Base-by-base conservation (phyloP, 2,329 filamentous ascomycete genomes). In the Neodidymelliopsis sp. region DNA sequence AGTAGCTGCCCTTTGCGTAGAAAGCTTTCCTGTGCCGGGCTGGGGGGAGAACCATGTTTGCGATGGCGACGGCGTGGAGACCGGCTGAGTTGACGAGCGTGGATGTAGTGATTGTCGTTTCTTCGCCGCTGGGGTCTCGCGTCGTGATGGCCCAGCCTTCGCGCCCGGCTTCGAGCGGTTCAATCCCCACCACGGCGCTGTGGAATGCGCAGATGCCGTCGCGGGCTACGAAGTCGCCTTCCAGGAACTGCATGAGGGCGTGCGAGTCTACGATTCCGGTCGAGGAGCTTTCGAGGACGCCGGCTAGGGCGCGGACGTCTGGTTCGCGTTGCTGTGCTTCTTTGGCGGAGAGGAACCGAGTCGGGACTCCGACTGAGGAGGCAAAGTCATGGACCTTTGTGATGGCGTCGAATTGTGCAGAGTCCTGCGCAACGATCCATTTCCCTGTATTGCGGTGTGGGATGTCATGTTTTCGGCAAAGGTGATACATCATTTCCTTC, bases 1-100 rank as follows among this genome's bases (percentile, higher is more conserved):
- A 97, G 77, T 99, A 99, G 53, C 90, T 93, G 1, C 94, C 94
- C 77, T 99, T 99, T 50, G 93, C 93, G 74, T 88, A 97, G 77
- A 84, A 89, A 4, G 91, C 82, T 18, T 74, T 81, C 28, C 77
- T 76, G 39, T 84, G 84, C 4, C 81, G 74, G 1, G 76, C 71
- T 0, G 61, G 23, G 0, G 87, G 85, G 0, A 90, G 79, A 27
- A 97, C 83, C 82, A 92, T 87, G 75, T 97, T 99, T 65, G 88
- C 87, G 33, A 97, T 78, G 16, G 76, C 77, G 40, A 87, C 87
- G 15, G 92, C 90, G 53, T 83, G 85, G 12, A 97, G 83, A 0
- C 94, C 94, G 0, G 93, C 93, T 2, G 88, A 85, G 75, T 97
- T 99, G 65, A 97, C 79, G 9, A 97, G 70, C 0, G 85, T 89